phyloP scores from a whole-genome alignment of 129 eudicot species.

The Apium graveolens region DNA sequence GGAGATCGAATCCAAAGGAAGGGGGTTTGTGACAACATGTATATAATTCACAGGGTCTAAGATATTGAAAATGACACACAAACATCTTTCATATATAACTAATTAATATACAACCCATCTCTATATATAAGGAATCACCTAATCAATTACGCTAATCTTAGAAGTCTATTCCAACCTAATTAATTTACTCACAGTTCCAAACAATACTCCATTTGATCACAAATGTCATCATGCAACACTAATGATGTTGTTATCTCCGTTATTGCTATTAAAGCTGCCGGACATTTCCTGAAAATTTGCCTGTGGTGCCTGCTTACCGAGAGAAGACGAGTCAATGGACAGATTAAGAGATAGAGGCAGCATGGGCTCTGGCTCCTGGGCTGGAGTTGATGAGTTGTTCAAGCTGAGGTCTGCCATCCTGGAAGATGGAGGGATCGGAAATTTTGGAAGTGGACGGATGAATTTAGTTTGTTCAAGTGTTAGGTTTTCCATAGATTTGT shows the following conservation, averaged over 20 bases:
- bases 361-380: not conserved
- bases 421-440: constrained; percentile 71
- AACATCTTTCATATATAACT: not conserved
- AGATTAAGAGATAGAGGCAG: constrained; percentile 55
- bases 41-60: no score
- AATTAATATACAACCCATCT: not conserved
- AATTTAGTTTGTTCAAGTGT: constrained; percentile 33
- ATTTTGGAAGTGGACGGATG: constrained; percentile 47
- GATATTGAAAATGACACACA: no score
- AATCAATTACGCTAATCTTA: constrained; percentile 1
- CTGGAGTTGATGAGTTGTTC: constrained; percentile 26
- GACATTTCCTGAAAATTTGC: constrained; percentile 43
- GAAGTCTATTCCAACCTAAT: constrained; percentile 3
- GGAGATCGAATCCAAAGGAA: no score
- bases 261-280: constrained; percentile 46
- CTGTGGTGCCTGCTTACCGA: constrained; percentile 33
- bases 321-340: constrained; percentile 26
- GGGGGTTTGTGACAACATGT: no score
- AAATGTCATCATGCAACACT: constrained; percentile 47
- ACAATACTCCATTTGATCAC: not conserved
- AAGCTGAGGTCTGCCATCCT: constrained; percentile 71
- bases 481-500: constrained; percentile 23
- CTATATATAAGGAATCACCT: not conserved
- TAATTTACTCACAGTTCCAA: not conserved
- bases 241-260: constrained; percentile 75